phyloP scores from a whole-genome alignment of 208 protist species.

The Trypanosoma brucei region DNA sequence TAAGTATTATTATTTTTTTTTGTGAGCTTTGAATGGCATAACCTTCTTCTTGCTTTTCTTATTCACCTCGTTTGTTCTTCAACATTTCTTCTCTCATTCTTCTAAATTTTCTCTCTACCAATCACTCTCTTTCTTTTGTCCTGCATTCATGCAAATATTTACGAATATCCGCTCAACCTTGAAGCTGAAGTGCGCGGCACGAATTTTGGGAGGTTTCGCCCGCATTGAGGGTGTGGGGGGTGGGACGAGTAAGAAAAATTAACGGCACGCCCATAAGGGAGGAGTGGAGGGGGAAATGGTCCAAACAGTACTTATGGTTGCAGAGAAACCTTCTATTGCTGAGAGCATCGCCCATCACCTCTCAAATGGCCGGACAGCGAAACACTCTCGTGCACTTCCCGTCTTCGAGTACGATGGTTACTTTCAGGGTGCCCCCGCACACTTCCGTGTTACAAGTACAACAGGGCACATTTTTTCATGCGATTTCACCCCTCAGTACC shows the following conservation, averaged over 20 bases:
- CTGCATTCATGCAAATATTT: too few species aligned
- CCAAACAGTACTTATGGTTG: constrained; percentile 88
- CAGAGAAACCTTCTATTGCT: constrained; percentile 93
- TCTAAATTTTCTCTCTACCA: neutral
- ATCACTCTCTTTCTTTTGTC: too few species aligned
- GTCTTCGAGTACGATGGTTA: constrained; percentile 83
- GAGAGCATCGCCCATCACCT: constrained; percentile 86
- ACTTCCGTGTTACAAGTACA: constrained; percentile 86
- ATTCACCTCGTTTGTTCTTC: neutral
- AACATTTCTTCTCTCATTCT: neutral
- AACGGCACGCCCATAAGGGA: too few species aligned
- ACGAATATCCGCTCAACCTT: too few species aligned
- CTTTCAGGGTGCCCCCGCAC: constrained; percentile 63
- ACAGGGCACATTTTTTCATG: constrained; percentile 90
- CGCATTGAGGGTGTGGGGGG: too few species aligned
- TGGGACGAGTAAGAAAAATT: too few species aligned
- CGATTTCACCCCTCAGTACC: constrained; percentile 87
- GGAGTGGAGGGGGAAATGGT: constrained; percentile 24
- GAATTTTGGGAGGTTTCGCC: too few species aligned
- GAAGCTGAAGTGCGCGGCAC: too few species aligned
- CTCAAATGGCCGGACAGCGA: constrained; percentile 63
- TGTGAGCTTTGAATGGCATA: neutral
- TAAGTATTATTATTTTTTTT: neutral
- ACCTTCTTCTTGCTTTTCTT: neutral
- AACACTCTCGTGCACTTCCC: constrained; percentile 64